phyloP scores from a whole-genome alignment of 345 rosid species.

The Pistacia vera region DNA sequence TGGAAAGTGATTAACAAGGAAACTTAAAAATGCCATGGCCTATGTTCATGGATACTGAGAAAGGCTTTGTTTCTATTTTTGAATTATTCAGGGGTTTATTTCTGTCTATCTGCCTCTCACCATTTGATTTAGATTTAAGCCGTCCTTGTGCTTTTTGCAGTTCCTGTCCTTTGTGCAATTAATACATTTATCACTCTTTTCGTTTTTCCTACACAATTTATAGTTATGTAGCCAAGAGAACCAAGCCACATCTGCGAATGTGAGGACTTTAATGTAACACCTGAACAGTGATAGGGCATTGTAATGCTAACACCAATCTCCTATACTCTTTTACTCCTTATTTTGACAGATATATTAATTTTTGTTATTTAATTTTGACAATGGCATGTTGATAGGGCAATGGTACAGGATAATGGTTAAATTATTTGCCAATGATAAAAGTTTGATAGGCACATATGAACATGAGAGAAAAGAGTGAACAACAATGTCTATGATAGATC shows the following conservation, averaged over 20 bases:
- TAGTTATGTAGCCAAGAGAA: neutral
- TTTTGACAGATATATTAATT: too few species aligned
- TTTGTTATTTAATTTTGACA: too few species aligned
- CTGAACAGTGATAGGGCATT: neutral
- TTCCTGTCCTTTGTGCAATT: neutral
- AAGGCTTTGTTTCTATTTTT: neutral
- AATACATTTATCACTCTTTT: neutral
- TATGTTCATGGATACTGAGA: neutral
- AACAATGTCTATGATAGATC: neutral
- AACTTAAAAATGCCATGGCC: neutral
- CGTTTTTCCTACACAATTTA: neutral
- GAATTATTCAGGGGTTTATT: neutral
- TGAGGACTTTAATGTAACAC: neutral
- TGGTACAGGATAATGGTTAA: too few species aligned
- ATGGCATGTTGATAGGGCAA: too few species aligned
- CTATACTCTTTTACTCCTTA: too few species aligned
- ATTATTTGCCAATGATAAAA: too few species aligned
- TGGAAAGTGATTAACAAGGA: neutral
- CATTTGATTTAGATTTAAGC: neutral
- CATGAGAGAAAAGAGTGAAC: neutral
- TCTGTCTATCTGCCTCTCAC: neutral
- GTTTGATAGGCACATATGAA: too few species aligned
- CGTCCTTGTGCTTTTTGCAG: neutral
- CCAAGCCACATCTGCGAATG: neutral
- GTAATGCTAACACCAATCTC: neutral